Evolutionary conservation across 78 protist genomes (phyloP), one percentile per base, ranked within the genome.

Genomic region (Isochrysis galbana): DNA sequence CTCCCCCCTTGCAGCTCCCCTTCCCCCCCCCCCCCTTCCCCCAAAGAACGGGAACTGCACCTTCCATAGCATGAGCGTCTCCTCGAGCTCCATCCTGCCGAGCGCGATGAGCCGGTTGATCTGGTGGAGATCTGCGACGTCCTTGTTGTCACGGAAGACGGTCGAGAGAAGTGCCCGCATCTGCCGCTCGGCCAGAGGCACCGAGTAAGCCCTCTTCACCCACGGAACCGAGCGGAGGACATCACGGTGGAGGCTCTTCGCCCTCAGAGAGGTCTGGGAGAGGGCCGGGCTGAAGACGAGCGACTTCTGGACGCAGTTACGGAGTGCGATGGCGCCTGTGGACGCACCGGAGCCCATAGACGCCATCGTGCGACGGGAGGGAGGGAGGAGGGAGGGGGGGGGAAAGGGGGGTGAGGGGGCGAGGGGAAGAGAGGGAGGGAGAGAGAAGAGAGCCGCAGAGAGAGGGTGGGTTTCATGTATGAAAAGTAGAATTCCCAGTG

Each of bases 51-150:
- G n/a, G n/a, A n/a, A 54, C 67, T 54, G 32, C 32, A 23, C 74
- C 74, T 67, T 67, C 74, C 74, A 67, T 23, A 67, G 74, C 74
- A 67, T 67, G 34, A 67, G 74, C 74, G 74, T 67, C 74, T 67
- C 74, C 74, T 67, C 74, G 34, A 67, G 74, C 74, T 67, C 74
- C 74, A 67, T 67, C 34, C 74, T 23, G 22, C 74, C 74, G 38
- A 22, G 74, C 74, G 21, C 74, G 74, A 67, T 67, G 34, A 67
- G 74, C 7, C 74, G 7, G 74, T 67, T 67, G 74, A 67, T 67
- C 38, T 4, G 7, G 22, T 67, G 74, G 74, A 67, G 7, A 11
- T 67, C 74, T 11, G 74, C 74, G 34, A 19, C 29, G 74, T 67
- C 21, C 34, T 19, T 5, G 38, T 67, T 67, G 38, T 5, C 74